Evolutionary conservation across 768 basidiomycete species (phyloP), one percentile per base, ranked within the genome.

Genomic region (Astraeus odoratus): DNA sequence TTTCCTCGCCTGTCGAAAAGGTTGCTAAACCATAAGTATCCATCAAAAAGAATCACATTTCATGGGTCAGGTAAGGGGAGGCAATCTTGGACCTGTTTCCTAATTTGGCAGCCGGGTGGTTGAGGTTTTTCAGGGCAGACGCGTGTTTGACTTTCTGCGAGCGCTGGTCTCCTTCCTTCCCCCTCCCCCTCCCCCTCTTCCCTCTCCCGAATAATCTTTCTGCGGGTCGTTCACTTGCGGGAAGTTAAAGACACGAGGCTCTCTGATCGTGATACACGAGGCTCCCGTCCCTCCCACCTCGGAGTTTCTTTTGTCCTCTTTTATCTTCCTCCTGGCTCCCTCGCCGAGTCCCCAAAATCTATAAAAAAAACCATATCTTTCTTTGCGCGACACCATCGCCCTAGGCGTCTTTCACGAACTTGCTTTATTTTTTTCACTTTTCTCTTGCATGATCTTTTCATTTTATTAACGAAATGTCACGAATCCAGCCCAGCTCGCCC

Each of bases 211-310:
- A 38, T 20, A 38, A 24, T 52, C 53, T 55, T 56, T 55, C 50
- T 57, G 53, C 55, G 50, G 52, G 59, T 59, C 36, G n/a, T n/a
- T 53, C 52, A 57, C 55, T 57, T 57, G 66, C 63, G 57, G 61
- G 65, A 67, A 71, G 69, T 61, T 60, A 68, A 64, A 61, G 53
- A 67, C 74, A 75, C 74, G 74, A 75, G 73, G 73, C 67, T 39
- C 55, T 60, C 54, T 51, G 59, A 60, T 61, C 60, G 54, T 60
- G 54, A 54, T 56, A 64, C 72, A 75, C 74, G 73, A 75, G 73
- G 73, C 70, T 55, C 57, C 64, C 63, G 62, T 57, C 60, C 62
- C n/a, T n/a, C n/a, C n/a, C n/a, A n/a, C n/a, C n/a, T 46, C 55
- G 16, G 38, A 49, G 23, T 30, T 30, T 46, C 27, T 40, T 42